Conservation (phyloP, 1,284 basidiomycete species). For the Polyporus tsugae region DNA sequence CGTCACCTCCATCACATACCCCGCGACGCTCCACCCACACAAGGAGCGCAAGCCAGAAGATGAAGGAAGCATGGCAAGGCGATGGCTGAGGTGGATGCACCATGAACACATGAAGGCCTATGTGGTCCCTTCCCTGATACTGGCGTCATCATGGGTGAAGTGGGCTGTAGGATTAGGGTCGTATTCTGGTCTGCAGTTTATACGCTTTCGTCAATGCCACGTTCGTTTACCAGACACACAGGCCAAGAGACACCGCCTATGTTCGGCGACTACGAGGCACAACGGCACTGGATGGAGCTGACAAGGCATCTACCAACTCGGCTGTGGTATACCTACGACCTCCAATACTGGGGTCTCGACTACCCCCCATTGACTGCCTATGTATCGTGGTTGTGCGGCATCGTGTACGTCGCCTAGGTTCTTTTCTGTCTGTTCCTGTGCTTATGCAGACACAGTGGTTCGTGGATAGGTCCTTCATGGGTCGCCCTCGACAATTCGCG, state of each 20-base stretch:
- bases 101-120: slow-evolving; percentile 65
- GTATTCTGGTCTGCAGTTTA: slow-evolving; percentile 74
- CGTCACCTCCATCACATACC: slow-evolving; percentile 31
- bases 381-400: slow-evolving; percentile 82
- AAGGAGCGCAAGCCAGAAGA: slow-evolving; percentile 41
- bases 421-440: neutral
- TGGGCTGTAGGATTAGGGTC: slow-evolving; percentile 77
- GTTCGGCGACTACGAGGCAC: slow-evolving; percentile 94
- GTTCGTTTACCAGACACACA: slow-evolving; percentile 40
- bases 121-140: slow-evolving; percentile 62
- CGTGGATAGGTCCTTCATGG: slow-evolving; percentile 75
- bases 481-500: slow-evolving; percentile 79
- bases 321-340: slow-evolving; percentile 89
- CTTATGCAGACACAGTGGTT: slow-evolving; percentile 56
- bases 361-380: slow-evolving; percentile 94
- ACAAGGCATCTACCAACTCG: slow-evolving; percentile 77
- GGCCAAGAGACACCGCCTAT: slow-evolving; percentile 80
- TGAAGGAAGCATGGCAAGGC: slow-evolving; percentile 58
- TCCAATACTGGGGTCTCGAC: slow-evolving; percentile 92
- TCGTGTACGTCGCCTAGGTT: slow-evolving; percentile 47
- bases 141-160: slow-evolving; percentile 65
- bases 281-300: slow-evolving; percentile 94
- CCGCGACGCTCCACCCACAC: slow-evolving; percentile 20
- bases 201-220: slow-evolving; percentile 17
- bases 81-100: slow-evolving; percentile 83